Base-by-base conservation (phyloP, 2,329 filamentous ascomycete species). In the Rugonectria rugulosa region DNA sequence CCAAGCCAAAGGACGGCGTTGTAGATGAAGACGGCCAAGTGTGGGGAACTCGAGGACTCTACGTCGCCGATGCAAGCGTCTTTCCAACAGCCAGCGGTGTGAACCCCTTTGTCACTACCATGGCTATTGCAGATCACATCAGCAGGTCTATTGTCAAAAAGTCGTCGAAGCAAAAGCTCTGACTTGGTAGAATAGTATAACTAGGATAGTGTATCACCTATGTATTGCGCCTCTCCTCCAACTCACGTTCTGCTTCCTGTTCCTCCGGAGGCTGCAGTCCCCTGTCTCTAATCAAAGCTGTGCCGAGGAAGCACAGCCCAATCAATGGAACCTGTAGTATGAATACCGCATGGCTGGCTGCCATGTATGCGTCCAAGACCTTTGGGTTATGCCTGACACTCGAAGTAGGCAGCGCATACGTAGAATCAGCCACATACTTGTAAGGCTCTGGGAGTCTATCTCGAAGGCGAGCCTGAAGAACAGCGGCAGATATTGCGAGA, bases 101-200 rank as follows among this genome's bases (percentile, higher is more conserved):
- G 7, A 91, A 91, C 68, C 88, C 88, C 2, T 91, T 91, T 87
- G 75, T 90, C 20, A 90, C 88, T 2, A 81, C 76, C 48, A 90
- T 91, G 88, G 84, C 82, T 0, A 82, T 88, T 60, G 77, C 81
- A 29, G 81, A 88, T 62, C 24, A 40, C 11, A 34, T 60, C 31
- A 47, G 51, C 23, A 42, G 40, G 9, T 24, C 4, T 4, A 24
- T 40, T 8, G 37, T 21, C 11, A 14, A 3, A 12, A 24, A 15
- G 11, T 40, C 20, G 37, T 12, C 11, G 21, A 21, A 23, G 19
- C 19, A 15, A 12, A 40, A 14, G 20, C 37, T 40, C 8, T 40
- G 19, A 36, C n/a, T n/a, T n/a, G n/a, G n/a, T n/a, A n/a, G n/a
- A 14, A 32, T 8, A 32, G 29, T 32, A 32, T 5, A 32, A 5